Evolutionary conservation across 345 rosid genomes (phyloP).

Genomic region (Dipteronia dyeriana): DNA sequence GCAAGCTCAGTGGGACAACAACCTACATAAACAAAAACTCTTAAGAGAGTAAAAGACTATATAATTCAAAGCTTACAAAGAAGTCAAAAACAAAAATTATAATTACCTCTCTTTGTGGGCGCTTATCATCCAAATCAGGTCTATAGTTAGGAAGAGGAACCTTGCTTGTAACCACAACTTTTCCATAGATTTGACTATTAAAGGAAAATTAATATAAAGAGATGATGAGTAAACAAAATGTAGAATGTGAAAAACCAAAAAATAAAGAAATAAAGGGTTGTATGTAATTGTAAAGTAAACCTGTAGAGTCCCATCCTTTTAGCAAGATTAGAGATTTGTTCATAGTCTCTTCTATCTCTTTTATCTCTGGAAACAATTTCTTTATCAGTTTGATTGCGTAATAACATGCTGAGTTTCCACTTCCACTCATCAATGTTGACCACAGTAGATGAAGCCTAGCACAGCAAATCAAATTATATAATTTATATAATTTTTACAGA

Average conservation of each 20-base stretch:
- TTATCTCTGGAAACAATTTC: slow-evolving; percentile 90
- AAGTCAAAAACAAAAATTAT: slow-evolving; percentile 22
- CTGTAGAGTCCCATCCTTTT: slow-evolving; percentile 94
- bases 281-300: slow-evolving; percentile 28
- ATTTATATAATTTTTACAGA: too few species aligned
- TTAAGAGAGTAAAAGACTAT: neutral
- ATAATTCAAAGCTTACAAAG: slow-evolving; percentile 15
- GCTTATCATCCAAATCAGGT: slow-evolving; percentile 96
- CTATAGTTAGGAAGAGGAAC: slow-evolving; percentile 95
- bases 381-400: slow-evolving; percentile 72
- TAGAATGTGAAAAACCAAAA: neutral
- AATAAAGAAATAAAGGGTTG: neutral
- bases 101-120: slow-evolving; percentile 97
- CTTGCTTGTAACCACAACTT: slow-evolving; percentile 95
- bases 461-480: slow-evolving; percentile 21
- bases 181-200: slow-evolving; percentile 81
- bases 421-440: slow-evolving; percentile 97
- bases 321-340: slow-evolving; percentile 85
- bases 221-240: neutral
- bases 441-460: slow-evolving; percentile 90
- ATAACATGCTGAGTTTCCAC: slow-evolving; percentile 85
- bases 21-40: slow-evolving; percentile 48
- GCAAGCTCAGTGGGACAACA: slow-evolving; percentile 82
- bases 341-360: slow-evolving; percentile 93
- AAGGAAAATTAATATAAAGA: slow-evolving; percentile 8